Evolutionary conservation across 208 protist genomes (phyloP), one percentile per base, ranked within the genome.

Genomic region (Trypanosoma theileri): DNA sequence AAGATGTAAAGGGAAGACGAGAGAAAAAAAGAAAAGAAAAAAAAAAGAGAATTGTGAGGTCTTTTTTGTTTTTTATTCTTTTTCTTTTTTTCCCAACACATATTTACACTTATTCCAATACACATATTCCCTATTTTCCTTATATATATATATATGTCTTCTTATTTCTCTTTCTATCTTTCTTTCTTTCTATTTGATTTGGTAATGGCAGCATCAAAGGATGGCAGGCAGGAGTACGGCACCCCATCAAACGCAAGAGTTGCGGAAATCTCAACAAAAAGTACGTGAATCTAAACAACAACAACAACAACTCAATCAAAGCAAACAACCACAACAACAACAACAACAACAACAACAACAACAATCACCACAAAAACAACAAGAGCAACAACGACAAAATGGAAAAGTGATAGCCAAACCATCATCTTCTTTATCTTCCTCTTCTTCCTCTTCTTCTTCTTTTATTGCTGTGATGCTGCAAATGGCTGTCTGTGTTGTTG

Each of bases 401-500:
- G 16, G 59, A 28, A 35, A 35, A 57, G 21, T 41, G 6, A 35
- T 11, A 35, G 1, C 11, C 7, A 35, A 35, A 16, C 9, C 24
- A 22, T 35, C 28, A 8, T 35, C n/a, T n/a, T 14, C 21, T 57
- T 26, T 9, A 22, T 35, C 28, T 35, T 35, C n/a, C 3, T 14
- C 21, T 57, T 26, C 8, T 21, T n/a, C 56, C 17, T 22, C 51
- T 21, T 51, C 51, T 45, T 50, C 4, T 16, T 69, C 59, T 31
- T 16, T 73, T 44, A 24, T 59, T 21, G 53, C 48, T 28, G 48
- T 86, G 0, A 54, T 75, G 9, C 24, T 72, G 24, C 78, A 93
- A 67, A 88, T 93, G 82, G 12, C 84, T 4, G 48, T 91, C 8
- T 91, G 85, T 58, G 71, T 84, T 21, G 64, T 67, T 7, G 89